Base-by-base conservation (phyloP, 164 flowering plant species). In the Magnolia sinica region DNA sequence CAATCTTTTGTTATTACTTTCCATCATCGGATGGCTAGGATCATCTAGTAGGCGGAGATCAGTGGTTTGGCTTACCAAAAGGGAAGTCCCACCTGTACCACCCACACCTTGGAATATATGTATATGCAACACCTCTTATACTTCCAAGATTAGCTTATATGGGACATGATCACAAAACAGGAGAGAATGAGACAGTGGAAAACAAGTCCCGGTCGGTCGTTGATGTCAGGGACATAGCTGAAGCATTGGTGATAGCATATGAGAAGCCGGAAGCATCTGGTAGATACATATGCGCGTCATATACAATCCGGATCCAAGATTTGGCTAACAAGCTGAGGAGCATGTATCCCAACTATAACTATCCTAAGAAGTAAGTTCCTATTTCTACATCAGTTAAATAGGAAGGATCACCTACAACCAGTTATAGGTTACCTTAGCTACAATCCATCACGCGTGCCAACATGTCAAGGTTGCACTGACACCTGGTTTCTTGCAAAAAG, bases 211-310 rank as follows among this genome's bases (percentile, higher is more conserved):
- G 64, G n/a, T 0, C 23, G 7, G 8, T 79, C 8, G 73, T 70
- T 22, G 77, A 79, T 50, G 77, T 74, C 22, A 61, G 81, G 8
- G 81, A 74, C 63, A 49, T 68, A 18, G 73, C 77, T 8, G 80
- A 78, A 11, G 76, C 80, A 2, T 24, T 78, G 11, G 2, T 78
- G n/a, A 66, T 73, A 8, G 68, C 37, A 10, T 78, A 78, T 59
- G 80, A 78, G 72, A 78, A 73, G n/a, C 77, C 70, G n/a, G 71
- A 79, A 70, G 81, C 81, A 31, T 66, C 73, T 23, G 81, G 81
- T 61, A 74, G 81, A 64, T 79, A 74, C 65, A 70, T 79, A 69
- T 74, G 81, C 50, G 31, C 50, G 4, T 29, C 81, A 8, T 55
- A 79, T 67, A 29, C 13, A 10, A 31, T 71, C 50, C 63, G 52